Evolutionary conservation across 345 rosid genomes (phyloP), one percentile per base, ranked within the genome.

Genomic region (Kernera saxatilis): DNA sequence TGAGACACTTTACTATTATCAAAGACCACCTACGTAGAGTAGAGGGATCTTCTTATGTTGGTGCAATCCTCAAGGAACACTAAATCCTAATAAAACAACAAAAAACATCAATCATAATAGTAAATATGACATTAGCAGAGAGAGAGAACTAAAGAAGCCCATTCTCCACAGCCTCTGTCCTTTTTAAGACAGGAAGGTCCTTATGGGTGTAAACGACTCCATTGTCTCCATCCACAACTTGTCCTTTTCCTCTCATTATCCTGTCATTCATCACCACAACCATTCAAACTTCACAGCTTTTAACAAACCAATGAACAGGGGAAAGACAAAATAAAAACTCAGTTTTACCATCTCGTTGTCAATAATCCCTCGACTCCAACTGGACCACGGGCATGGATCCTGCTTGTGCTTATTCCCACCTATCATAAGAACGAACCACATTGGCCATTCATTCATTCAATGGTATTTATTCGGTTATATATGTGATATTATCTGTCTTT

Each of bases 331-430:
- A 18, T n/a, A 33, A 3, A 57, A 22, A 39, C 21, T 48, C 46
- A 19, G 35, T 46, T 70, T 44, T 87, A 95, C 99, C 99, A 95
- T 92, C 88, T 77, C 21, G 98, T 95, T 5, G 99, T 95, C 69
- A 95, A 68, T 78, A 95, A 61, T 62, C 99, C 99, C 81, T 90
- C 99, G 19, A 95, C 98, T 49, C 98, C 99, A 3, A 95, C 99
- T 37, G 99, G 98, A 59, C 99, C 99, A 6, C 99, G 97, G 43
- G 99, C 99, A 75, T 95, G 99, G 60, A 95, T 95, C 77, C 97
- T 85, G 70, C 98, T 85, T 23, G 98, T 92, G 78, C 99, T 92
- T 80, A 90, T 95, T 67, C 99, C 99, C 44, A 94, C 97, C 99
- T 91, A 44, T 46, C 64, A 68, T 60, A 33, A 75, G 15, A 74